Conservation (phyloP, 2,329 filamentous ascomycete species). For the Phialophora chinensis region DNA sequence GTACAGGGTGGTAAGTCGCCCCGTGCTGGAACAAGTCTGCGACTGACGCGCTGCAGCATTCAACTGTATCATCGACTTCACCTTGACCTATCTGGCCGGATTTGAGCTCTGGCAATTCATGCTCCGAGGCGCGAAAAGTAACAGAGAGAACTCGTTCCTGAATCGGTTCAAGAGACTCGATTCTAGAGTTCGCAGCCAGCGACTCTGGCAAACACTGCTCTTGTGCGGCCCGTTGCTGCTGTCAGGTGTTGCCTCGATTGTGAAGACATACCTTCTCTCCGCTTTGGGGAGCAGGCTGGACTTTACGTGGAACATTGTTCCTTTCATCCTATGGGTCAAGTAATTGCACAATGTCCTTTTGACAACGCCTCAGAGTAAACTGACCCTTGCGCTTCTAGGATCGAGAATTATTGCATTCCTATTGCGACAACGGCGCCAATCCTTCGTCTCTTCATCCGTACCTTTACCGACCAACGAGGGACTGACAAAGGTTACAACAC, state of each 20-base stretch:
- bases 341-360: constrained; percentile 32
- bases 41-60: constrained; percentile 38
- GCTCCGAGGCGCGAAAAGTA: constrained; percentile 41
- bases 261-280: constrained; percentile 47
- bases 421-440: constrained; percentile 47
- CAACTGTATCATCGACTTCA: constrained; percentile 46
- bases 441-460: constrained; percentile 44
- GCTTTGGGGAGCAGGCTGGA: constrained; percentile 45
- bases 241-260: constrained; percentile 46
- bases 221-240: constrained; percentile 46
- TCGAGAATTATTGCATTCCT: constrained; percentile 48
- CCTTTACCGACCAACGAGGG: constrained; percentile 40
- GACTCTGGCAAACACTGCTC: constrained; percentile 47
- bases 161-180: constrained; percentile 43
- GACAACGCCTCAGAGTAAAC: not conserved
- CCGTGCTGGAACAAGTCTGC: not conserved
- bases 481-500: constrained; percentile 13
- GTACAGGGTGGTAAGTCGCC: constrained; percentile 44
- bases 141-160: constrained; percentile 41
- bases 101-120: constrained; percentile 48
- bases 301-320: constrained; percentile 48
- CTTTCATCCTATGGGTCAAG: constrained; percentile 48
- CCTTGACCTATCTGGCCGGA: constrained; percentile 43
- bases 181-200: constrained; percentile 42
- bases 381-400: constrained; percentile 35